Percentiles rank a stretch among this genome's conserved stretches.
Conservation (phyloP, 352 stramenopile genomes). For the Phytopythium delawarense region DNA sequence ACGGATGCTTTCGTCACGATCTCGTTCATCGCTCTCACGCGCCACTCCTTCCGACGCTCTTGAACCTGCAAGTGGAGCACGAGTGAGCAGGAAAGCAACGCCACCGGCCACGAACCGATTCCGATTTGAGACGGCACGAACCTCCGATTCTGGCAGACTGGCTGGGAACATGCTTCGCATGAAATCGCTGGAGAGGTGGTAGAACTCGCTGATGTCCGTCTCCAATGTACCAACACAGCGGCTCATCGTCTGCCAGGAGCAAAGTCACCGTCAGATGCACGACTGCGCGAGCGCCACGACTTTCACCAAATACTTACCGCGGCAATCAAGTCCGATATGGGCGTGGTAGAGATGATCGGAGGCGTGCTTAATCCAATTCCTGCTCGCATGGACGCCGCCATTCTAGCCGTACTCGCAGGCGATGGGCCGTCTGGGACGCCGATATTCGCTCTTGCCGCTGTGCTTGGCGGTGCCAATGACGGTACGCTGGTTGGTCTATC, state of each 20-base stretch:
- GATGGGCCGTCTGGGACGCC: not conserved
- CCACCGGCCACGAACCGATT: not conserved
- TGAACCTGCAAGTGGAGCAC: not conserved
- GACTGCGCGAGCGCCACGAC: not conserved
- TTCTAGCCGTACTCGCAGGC: not conserved
- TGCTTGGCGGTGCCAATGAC: not conserved
- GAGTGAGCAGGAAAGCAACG: not conserved
- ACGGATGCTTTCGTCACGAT: conserved; percentile 1
- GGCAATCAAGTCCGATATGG: not conserved
- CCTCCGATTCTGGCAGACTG: not conserved
- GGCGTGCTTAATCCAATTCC: not conserved
- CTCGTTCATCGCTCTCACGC: conserved; percentile 2
- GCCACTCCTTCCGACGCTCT: conserved; percentile 3
- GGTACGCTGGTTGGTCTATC: not conserved
- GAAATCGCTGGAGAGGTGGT: not conserved
- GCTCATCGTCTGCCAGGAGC: not conserved
- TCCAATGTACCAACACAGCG: not conserved
- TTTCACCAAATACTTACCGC: not conserved
- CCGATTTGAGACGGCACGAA: not conserved
- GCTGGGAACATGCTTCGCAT: not conserved
- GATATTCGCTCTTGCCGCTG: not conserved
- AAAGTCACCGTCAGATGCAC: not conserved
- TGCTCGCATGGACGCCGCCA: not conserved
- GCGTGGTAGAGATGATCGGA: not conserved
- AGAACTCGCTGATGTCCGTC: conserved; percentile 2